phyloP scores from a whole-genome alignment of 176 grass and related monocot genomes.

The Rhynchospora breviuscula region DNA sequence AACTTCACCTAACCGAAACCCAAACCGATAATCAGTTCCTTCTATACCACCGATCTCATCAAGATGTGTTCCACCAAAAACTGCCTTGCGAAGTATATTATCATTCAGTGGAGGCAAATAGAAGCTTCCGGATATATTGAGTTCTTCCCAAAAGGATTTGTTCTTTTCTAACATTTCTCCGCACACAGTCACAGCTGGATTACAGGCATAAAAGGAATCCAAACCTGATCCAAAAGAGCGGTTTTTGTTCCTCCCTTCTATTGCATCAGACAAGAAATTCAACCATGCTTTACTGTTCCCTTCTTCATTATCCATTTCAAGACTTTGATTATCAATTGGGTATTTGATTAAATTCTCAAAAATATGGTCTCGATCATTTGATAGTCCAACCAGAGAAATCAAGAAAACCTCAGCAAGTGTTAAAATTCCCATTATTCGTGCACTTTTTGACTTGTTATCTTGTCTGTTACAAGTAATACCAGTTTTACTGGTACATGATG shows the following conservation, averaged over 20 bases:
- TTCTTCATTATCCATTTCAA: slow-evolving; percentile 14
- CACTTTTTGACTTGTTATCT: slow-evolving; percentile 46
- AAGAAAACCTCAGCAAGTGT: slow-evolving; percentile 79
- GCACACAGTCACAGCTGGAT: slow-evolving; percentile 58
- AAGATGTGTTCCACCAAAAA: slow-evolving; percentile 47
- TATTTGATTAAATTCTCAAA: slow-evolving; percentile 50
- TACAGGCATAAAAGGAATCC: slow-evolving; percentile 37
- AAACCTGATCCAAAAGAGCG: slow-evolving; percentile 28
- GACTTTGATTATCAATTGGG: slow-evolving; percentile 11
- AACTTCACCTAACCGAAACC: slow-evolving; percentile 57
- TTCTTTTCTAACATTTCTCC: slow-evolving; percentile 46
- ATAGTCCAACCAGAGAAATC: slow-evolving; percentile 70
- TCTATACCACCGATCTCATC: slow-evolving; percentile 30
- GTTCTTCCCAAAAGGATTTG: slow-evolving; percentile 47
- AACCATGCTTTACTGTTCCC: slow-evolving; percentile 51
- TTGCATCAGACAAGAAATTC: slow-evolving; percentile 56
- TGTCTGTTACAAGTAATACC: slow-evolving; percentile 12
- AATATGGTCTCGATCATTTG: slow-evolving; percentile 71
- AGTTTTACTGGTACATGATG: slow-evolving; percentile 20
- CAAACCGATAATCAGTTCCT: slow-evolving; percentile 82
- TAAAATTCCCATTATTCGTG: slow-evolving; percentile 52
- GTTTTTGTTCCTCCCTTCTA: slow-evolving; percentile 41
- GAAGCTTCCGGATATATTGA: slow-evolving; percentile 79
- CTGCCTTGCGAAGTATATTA: slow-evolving; percentile 50
- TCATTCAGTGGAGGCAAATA: slow-evolving; percentile 78